These are phyloP conservation scores for Tricholoma flavovirens DNA, from an alignment of 768 basidiomycete genomes.

Conservation along the genomic window DNA sequence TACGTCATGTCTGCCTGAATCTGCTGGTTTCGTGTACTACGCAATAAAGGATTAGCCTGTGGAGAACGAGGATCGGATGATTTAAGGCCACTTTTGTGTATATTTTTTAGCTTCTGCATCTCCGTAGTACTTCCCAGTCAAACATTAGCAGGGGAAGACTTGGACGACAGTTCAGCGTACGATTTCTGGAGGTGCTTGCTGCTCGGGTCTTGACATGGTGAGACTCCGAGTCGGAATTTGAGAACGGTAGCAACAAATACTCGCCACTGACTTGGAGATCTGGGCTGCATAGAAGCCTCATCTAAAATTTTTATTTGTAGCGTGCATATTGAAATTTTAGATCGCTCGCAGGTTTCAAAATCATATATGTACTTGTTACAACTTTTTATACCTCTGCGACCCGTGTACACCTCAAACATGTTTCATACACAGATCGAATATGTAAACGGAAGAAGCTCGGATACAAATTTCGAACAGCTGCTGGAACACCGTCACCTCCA, in stretches of 20 bases:
- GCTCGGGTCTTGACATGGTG: constrained; percentile 80
- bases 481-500: not conserved
- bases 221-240: too few species aligned
- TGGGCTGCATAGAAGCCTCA: too few species aligned
- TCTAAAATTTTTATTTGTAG: too few species aligned
- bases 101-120: constrained; percentile 95
- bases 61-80: not conserved
- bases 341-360: too few species aligned
- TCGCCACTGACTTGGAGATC: too few species aligned
- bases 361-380: too few species aligned
- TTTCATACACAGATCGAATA: not conserved
- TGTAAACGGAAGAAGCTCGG: not conserved
- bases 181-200: constrained; percentile 86
- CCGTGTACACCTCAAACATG: not conserved
- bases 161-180: constrained; percentile 38
- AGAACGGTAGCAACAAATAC: not conserved
- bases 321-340: too few species aligned
- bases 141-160: constrained; percentile 3
- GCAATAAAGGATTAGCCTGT: constrained; percentile 15
- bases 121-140: constrained; percentile 77
- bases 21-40: constrained; percentile 89
- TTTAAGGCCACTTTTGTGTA: constrained; percentile 74
- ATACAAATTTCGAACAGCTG: not conserved
- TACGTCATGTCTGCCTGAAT: constrained; percentile 98
- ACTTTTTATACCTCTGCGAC: too few species aligned